Evolutionary conservation across 345 rosid genomes (phyloP).

Genomic region (Sisymbrium irio): DNA sequence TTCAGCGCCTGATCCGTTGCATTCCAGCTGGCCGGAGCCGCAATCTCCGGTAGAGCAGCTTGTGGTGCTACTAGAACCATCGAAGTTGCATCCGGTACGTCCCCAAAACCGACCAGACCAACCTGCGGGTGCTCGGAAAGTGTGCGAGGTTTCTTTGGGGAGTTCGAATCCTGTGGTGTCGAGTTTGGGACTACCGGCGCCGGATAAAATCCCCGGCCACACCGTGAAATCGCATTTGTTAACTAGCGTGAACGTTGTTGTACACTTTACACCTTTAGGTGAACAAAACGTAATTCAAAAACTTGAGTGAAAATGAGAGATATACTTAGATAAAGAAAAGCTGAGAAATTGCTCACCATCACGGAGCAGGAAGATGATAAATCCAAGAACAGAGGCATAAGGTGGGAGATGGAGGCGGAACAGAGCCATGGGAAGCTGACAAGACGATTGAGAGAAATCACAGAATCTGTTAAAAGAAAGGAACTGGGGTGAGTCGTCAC

Average conservation of each 20-base stretch:
- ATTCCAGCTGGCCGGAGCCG: too few relatives aligned
- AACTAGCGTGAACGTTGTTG: constrained; percentile 9
- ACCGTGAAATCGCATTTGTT: constrained; percentile 33
- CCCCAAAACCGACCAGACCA: too few relatives aligned
- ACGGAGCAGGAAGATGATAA: background rate
- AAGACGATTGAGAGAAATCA: background rate
- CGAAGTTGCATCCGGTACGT: too few relatives aligned
- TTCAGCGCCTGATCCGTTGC: too few relatives aligned
- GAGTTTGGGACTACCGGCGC: too few relatives aligned
- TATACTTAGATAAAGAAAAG: too few relatives aligned
- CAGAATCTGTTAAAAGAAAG: background rate
- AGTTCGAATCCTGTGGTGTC: too few relatives aligned
- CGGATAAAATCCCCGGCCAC: too few relatives aligned
- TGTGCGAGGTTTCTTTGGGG: too few relatives aligned
- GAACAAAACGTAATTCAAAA: background rate
- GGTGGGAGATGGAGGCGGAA: background rate
- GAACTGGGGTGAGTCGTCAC: background rate
- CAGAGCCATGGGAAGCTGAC: background rate
- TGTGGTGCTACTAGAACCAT: too few relatives aligned
- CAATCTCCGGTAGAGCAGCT: too few relatives aligned
- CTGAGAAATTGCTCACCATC: background rate
- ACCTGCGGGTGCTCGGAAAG: too few relatives aligned
- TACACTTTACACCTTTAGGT: background rate
- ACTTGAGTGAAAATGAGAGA: background rate
- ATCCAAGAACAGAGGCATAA: background rate